Base-by-base conservation (phyloP, 768 basidiomycete species). In the Boletus eberwhitei region DNA sequence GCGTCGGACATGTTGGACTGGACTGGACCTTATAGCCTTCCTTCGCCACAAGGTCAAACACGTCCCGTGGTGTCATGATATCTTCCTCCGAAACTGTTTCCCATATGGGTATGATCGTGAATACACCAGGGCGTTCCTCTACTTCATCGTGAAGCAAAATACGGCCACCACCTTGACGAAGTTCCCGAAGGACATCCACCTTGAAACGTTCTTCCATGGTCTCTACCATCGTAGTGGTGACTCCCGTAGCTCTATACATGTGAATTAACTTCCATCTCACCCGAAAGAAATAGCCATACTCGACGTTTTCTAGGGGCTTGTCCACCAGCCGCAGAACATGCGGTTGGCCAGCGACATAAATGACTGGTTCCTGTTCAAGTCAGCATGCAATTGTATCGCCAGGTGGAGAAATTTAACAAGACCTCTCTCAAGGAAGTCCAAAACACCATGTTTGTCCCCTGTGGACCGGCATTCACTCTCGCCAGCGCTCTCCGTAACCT, bases 381-480 rank as follows among this genome's bases (percentile, higher is more conserved):
- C 34, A 47, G 48, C 44, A 29, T 31, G 29, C 6, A 26, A 44
- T 35, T 19, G 41, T 26, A 2, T 35, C 7, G 6, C 49, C 13
- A 36, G 47, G 2, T 6, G 14, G 17, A 55, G 24, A 38, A 31
- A 19, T 12, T 34, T n/a, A 29, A 48, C 57, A 73, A 53, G 48
- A 88, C 91, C 76, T 98, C 94, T 66, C 97, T 81, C 54, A 99
- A 70, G 0, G 91, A 95, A n/a, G 94, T 98, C 97, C 97, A 98
- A 56, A 83, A 86, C 14, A 94, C 87, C 59, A 70, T 80, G 53
- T 90, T 88, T 24, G 73, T 64, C 2, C 93, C 93, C n/a, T 81
- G 76, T 14, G 87, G 86, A 8, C 83, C 84, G 4, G 95, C 97
- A 58, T 87, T 80, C 44, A 98, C 89, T 54, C 89, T 79, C 21